A percentile compares a stretch with the other conserved stretches of the same genome.
Evolutionary conservation across 495 filamentous ascomycete genomes (phyloP).

Genomic region (Tuber calosporum): DNA sequence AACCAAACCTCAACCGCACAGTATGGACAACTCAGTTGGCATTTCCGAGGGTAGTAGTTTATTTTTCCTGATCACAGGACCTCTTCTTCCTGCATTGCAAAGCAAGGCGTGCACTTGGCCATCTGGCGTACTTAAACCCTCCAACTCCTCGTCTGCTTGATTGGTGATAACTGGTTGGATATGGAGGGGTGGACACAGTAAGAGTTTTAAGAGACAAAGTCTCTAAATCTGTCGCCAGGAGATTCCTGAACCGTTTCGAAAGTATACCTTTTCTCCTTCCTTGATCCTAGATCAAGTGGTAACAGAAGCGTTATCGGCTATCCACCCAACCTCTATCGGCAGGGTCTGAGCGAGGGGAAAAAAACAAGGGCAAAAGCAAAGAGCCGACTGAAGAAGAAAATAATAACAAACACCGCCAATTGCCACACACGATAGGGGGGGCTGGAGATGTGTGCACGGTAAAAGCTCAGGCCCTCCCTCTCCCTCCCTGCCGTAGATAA

Average conservation of each 20-base stretch:
- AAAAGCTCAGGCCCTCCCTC: background rate
- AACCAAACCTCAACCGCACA: background rate
- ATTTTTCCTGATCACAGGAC: slow-evolving; percentile 1
- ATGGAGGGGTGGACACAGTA: background rate
- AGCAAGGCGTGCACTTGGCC: background rate
- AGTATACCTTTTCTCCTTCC: background rate
- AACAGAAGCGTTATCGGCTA: background rate
- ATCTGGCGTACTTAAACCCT: background rate
- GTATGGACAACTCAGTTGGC: background rate
- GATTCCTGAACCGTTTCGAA: background rate
- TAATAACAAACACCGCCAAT: background rate
- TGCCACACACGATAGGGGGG: background rate
- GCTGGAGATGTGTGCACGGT: background rate
- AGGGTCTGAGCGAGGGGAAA: background rate
- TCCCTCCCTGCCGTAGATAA: background rate
- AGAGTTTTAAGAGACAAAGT: background rate
- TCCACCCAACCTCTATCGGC: background rate
- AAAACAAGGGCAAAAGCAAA: background rate
- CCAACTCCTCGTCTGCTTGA: background rate
- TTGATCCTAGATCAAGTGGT: background rate
- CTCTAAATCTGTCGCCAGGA: background rate
- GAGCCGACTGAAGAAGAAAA: background rate
- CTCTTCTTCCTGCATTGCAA: background rate
- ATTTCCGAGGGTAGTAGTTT: background rate
- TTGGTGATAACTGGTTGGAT: background rate